These are phyloP conservation scores for Agapanthus africanus DNA, from an alignment of 106 monocot genomes.

Conservation along the genomic window DNA sequence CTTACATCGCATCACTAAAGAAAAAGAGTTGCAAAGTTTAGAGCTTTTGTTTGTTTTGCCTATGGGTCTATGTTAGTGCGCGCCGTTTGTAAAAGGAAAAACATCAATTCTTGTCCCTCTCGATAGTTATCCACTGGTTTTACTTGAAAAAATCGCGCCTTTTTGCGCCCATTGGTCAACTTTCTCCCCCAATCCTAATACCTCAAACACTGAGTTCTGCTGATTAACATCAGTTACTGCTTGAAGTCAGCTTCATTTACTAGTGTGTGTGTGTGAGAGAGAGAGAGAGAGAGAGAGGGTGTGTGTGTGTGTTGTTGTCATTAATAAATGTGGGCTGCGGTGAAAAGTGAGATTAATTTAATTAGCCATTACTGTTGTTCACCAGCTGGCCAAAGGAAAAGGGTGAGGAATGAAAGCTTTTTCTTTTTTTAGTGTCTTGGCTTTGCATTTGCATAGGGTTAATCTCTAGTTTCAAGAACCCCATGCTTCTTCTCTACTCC, in stretches of 20 bases:
- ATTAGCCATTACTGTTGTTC: slow-evolving; percentile 11
- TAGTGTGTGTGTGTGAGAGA: background rate
- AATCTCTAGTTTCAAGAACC: slow-evolving; percentile 1
- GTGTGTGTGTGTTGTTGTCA: background rate
- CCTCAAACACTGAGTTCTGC: background rate
- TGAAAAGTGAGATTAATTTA: background rate
- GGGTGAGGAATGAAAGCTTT: slow-evolving; percentile 1
- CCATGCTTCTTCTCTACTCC: slow-evolving; percentile 12
- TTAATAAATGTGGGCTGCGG: slow-evolving; percentile 12
- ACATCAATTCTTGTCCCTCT: background rate
- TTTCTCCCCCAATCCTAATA: background rate
- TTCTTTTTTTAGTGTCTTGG: background rate
- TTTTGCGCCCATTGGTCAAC: background rate
- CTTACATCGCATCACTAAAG: background rate
- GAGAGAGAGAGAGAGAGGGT: background rate
- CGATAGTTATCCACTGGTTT: background rate
- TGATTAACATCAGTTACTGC: background rate
- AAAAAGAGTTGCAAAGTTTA: background rate
- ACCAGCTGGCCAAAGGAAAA: background rate
- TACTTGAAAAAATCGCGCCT: background rate
- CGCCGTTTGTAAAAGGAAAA: background rate
- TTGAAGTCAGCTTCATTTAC: background rate
- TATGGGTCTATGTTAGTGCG: background rate
- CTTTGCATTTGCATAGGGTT: background rate
- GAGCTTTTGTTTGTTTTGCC: slow-evolving; percentile 1